Evolutionary conservation across 2,329 filamentous ascomycete genomes (phyloP).

Genomic region (Neofusicoccum kwambonambiense): DNA sequence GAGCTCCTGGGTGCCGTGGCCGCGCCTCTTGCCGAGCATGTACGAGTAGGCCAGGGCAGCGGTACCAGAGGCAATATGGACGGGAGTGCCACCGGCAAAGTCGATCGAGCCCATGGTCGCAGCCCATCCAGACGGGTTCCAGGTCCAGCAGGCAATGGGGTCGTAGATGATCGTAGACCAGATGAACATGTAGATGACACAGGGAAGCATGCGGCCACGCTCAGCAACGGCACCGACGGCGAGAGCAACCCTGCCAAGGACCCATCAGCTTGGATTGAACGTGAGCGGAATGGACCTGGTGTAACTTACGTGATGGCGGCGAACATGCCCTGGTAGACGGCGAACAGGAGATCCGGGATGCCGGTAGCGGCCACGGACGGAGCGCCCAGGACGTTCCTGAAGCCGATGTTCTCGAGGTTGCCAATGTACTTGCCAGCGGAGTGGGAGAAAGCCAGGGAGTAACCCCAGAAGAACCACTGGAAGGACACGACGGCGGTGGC

Average conservation of each 20-base stretch:
- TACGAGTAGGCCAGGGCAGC: conserved; percentile 87
- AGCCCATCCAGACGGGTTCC: conserved; percentile 82
- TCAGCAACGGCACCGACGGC: conserved; percentile 84
- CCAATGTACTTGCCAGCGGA: conserved; percentile 73
- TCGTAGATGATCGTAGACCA: conserved; percentile 91
- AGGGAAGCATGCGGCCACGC: conserved; percentile 82
- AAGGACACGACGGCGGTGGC: conserved; percentile 76
- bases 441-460: conserved; percentile 79
- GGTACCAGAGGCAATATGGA: conserved; percentile 80
- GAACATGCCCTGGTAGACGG: conserved; percentile 86
- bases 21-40: conserved; percentile 82
- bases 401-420: conserved; percentile 74
- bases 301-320: conserved; percentile 75
- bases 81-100: conserved; percentile 86
- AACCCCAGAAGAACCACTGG: conserved; percentile 97
- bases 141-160: conserved; percentile 92
- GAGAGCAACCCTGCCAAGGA: conserved; percentile 64
- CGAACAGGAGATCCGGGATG: conserved; percentile 81
- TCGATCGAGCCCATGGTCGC: conserved; percentile 78
- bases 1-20: conserved; percentile 81
- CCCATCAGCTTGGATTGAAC: conserved; percentile 14
- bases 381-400: conserved; percentile 70
- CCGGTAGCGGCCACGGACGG: conserved; percentile 71
- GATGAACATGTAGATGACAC: conserved; percentile 88
- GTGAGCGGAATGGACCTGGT: neutral